Evolutionary conservation across 2,329 filamentous ascomycete species (phyloP).

Genomic region (Fusarium beomiforme): DNA sequence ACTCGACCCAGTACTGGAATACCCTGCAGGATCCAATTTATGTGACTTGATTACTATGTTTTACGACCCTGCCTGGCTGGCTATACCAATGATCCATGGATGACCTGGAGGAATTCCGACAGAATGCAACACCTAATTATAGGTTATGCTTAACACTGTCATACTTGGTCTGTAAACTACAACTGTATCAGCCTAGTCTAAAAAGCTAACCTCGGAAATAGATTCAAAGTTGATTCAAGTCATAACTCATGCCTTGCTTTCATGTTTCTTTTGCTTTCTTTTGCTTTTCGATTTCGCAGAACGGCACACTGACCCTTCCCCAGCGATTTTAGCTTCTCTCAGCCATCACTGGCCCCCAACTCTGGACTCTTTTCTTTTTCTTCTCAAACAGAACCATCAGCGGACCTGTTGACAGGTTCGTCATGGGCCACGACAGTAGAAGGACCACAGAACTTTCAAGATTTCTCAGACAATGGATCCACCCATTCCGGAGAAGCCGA

Average conservation of each 20-base stretch:
- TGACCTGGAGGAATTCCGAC: conserved; percentile 18
- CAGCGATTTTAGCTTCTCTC: conserved; percentile 67
- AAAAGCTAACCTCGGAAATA: conserved; percentile 47
- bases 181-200: conserved; percentile 12
- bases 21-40: conserved; percentile 15
- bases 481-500: conserved; percentile 62
- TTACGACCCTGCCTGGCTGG: conserved; percentile 15
- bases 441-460: conserved; percentile 69
- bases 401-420: conserved; percentile 64
- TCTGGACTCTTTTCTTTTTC: conserved; percentile 66
- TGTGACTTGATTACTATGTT: conserved; percentile 23
- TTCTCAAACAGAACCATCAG: conserved; percentile 68
- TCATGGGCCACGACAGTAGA: conserved; percentile 67
- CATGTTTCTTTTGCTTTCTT: conserved; percentile 43
- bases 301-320: conserved; percentile 65
- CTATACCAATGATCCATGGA: conserved; percentile 5
- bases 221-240: conserved; percentile 68
- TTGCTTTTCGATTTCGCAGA: conserved; percentile 54
- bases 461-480: conserved; percentile 62
- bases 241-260: conserved; percentile 41
- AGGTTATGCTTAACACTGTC: conserved; percentile 15
- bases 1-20: not conserved
- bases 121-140: conserved; percentile 32
- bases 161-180: conserved; percentile 44
- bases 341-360: conserved; percentile 61